Evolutionary conservation across 768 basidiomycete species (phyloP), one percentile per base, ranked within the genome.

Genomic region (Glaciozyma martinii): DNA sequence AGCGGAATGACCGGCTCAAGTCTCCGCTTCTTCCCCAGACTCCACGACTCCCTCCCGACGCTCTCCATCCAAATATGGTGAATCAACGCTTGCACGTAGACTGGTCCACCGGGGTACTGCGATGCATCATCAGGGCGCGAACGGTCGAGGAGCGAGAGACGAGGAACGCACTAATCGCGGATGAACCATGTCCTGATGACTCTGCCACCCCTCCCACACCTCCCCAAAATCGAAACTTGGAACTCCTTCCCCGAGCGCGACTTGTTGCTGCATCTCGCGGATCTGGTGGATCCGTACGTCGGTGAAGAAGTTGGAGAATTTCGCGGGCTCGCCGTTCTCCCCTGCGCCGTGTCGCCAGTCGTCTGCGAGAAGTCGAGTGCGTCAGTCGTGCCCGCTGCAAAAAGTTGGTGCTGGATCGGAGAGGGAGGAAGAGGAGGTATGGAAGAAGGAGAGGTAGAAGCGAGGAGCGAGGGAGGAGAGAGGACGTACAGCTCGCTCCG

Each of bases 281-380:
- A 73, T 67, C 63, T 70, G 69, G 52, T 65, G 65, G 27, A 71
- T 59, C 32, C 72, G 64, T 29, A 68, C 49, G 60, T 72, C 67
- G 47, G 69, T 70, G 63, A 73, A 73, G 40, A 71, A 73, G 66
- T 73, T 73, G 50, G 32, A 44, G 23, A 73, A 72, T 25, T 53
- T 61, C 30, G 61, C 57, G 29, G 59, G 46, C 12, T 59, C 1
- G 7, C 62, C 68, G 57, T 70, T 65, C 3, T 4, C 43, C 4
- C 18, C 13, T 7, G 58, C 65, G 8, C 65, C 66, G 53, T 70
- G 68, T 8, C 68, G 56, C 68, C 68, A 70, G 60, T 70, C 68
- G 29, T 70, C 68, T 70, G 64, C 29, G 7, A 0, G 23, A 1
- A 5, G 16, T 23, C 5, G 27, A 21, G 16, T 10, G 13, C 16